A percentile compares a stretch with the other conserved stretches of the same genome.
Evolutionary conservation across 2,329 filamentous ascomycete genomes (phyloP).

Genomic region (Hypoxylon sp.): DNA sequence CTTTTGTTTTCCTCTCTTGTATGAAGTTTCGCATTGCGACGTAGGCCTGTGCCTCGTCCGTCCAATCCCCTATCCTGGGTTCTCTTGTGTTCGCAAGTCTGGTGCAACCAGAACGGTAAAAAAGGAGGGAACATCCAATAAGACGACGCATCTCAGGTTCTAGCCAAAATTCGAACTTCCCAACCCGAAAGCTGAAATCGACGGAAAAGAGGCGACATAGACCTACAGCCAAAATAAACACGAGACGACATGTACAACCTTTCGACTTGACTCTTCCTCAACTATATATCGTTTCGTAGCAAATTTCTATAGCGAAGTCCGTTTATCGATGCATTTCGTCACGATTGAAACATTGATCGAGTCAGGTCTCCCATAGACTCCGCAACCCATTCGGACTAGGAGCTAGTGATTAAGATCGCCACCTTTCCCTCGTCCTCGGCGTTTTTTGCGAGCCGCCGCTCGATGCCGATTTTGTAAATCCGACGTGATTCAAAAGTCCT

Average conservation of each 20-base stretch:
- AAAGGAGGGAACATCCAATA: constrained; percentile 42
- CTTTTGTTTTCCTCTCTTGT: constrained; percentile 18
- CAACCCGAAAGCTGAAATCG: constrained; percentile 36
- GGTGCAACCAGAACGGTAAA: constrained; percentile 41
- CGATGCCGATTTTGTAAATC: constrained; percentile 30
- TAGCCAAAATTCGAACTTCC: constrained; percentile 41
- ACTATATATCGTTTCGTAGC: constrained; percentile 41
- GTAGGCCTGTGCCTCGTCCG: constrained; percentile 40
- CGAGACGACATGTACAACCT: constrained; percentile 19
- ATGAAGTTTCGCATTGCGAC: constrained; percentile 32
- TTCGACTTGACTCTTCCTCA: constrained; percentile 24
- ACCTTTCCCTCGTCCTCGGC: constrained; percentile 31
- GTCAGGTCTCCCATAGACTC: constrained; percentile 48
- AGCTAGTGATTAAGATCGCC: constrained; percentile 38
- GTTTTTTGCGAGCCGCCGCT: constrained; percentile 23
- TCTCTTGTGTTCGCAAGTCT: constrained; percentile 29
- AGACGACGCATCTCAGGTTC: constrained; percentile 32
- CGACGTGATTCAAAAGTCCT: constrained; percentile 29
- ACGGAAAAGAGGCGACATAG: constrained; percentile 38
- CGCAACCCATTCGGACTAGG: constrained; percentile 39
- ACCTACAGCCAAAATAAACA: constrained; percentile 32
- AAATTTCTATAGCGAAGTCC: constrained; percentile 21
- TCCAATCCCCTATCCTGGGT: constrained; percentile 31
- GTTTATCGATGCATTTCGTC: constrained; percentile 47
- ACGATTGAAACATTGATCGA: constrained; percentile 48